Conservation (phyloP, 2,329 filamentous ascomycete species). For the Neopestalotiopsis sp. region DNA sequence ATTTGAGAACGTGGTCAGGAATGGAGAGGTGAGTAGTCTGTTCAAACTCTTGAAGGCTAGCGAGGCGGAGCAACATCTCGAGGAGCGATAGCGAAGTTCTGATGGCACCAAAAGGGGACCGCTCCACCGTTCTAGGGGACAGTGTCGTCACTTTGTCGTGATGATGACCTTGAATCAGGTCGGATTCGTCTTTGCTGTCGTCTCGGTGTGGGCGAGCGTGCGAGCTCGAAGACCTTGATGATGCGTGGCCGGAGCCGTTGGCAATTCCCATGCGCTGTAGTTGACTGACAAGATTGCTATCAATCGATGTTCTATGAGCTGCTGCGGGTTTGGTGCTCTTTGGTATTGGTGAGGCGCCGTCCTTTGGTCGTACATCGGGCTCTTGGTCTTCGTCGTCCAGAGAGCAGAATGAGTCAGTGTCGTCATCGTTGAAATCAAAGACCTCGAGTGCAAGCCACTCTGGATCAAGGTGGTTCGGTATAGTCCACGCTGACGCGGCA, state of each 20-base stretch:
- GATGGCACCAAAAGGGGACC: constrained; percentile 58
- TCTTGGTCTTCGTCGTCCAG: constrained; percentile 27
- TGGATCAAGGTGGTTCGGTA: constrained; percentile 79
- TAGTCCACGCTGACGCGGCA: constrained; percentile 50
- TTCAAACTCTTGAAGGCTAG: constrained; percentile 89
- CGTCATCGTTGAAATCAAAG: constrained; percentile 64
- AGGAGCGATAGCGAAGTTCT: constrained; percentile 73
- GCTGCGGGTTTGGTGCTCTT: constrained; percentile 22
- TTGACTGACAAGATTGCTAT: constrained; percentile 37
- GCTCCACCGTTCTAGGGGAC: constrained; percentile 40
- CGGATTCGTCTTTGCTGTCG: neutral
- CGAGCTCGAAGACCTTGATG: constrained; percentile 26
- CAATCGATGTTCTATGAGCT: constrained; percentile 29
- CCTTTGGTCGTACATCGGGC: constrained; percentile 20
- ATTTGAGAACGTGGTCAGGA: constrained; percentile 85
- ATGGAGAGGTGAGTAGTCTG: constrained; percentile 89
- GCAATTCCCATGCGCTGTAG: constrained; percentile 51
- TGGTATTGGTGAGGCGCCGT: neutral
- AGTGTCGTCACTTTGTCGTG: constrained; percentile 21
- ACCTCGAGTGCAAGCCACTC: constrained; percentile 95
- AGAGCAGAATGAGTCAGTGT: constrained; percentile 37
- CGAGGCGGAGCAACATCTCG: constrained; percentile 86
- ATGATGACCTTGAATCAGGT: constrained; percentile 33
- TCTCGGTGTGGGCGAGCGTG: constrained; percentile 11
- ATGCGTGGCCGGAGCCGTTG: constrained; percentile 10